A percentile compares a stretch with the other conserved stretches of the same genome.
Conservation (phyloP, 495 filamentous ascomycete genomes). For the Staphylotrichum longicolle region DNA sequence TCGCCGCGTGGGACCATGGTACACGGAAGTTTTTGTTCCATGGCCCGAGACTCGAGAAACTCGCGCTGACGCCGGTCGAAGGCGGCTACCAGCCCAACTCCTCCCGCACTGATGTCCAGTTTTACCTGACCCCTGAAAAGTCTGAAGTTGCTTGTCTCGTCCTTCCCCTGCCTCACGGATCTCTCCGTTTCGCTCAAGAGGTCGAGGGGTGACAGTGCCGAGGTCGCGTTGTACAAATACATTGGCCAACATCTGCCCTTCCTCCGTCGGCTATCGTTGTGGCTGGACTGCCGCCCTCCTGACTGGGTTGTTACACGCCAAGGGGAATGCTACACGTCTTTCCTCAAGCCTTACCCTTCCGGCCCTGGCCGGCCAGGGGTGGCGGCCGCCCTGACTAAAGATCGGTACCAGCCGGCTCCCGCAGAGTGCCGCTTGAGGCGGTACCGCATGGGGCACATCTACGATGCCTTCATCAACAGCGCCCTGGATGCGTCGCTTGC, state of each 20-base stretch:
- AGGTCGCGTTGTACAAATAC: background rate
- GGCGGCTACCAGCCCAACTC: background rate
- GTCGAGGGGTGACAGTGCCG: background rate
- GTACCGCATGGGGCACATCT: conserved; percentile 5
- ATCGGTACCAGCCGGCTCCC: background rate
- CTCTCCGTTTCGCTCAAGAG: background rate
- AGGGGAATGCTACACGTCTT: background rate
- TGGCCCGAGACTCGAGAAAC: background rate
- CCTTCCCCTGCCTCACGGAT: background rate
- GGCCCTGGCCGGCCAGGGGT: background rate
- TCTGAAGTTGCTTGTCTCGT: background rate
- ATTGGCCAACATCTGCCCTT: background rate
- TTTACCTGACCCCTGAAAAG: background rate
- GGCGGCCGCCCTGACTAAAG: background rate
- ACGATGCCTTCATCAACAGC: background rate
- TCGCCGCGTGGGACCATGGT: background rate
- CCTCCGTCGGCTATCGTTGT: background rate
- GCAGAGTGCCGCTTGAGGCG: background rate
- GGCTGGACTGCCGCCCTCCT: conserved; percentile 2
- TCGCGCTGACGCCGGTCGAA: background rate
- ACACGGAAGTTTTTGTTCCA: background rate
- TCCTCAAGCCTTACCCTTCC: background rate
- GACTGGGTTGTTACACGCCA: background rate
- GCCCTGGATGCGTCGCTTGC: conserved; percentile 2
- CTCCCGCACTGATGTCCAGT: background rate